A percentile compares a stretch with the other conserved stretches of the same genome.
Evolutionary conservation across 73 alveolate species (phyloP).

Genomic region (Tetrahymena thermophila): DNA sequence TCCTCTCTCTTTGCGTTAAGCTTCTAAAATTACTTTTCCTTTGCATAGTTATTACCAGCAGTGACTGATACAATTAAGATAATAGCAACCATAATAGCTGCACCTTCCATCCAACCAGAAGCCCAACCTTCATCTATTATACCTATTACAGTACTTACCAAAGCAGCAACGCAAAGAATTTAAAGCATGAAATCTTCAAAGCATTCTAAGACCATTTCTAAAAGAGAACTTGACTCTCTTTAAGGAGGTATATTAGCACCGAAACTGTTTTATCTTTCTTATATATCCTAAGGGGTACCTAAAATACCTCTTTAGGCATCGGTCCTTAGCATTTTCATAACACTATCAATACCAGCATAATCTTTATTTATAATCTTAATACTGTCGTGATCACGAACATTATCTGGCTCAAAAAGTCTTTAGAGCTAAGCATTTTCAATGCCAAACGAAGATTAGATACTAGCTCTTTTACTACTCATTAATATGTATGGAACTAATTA

Average conservation of each 20-base stretch:
- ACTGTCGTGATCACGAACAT: constrained; percentile 16
- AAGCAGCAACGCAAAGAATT: constrained; percentile 86
- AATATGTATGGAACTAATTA: neutral
- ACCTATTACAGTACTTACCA: constrained; percentile 87
- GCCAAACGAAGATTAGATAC: neutral
- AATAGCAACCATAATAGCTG: constrained; percentile 83
- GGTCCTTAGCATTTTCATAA: neutral
- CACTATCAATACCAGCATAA: neutral
- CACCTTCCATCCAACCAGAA: constrained; percentile 92
- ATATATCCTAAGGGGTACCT: neutral
- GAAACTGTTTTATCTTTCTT: neutral
- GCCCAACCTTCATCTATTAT: constrained; percentile 76
- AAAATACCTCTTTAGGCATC: neutral
- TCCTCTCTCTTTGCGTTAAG: constrained; percentile 46
- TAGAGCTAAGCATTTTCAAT: constrained; percentile 4
- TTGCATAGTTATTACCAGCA: constrained; percentile 81
- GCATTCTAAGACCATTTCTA: constrained; percentile 64
- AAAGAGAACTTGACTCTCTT: constrained; percentile 32
- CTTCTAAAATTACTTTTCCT: constrained; percentile 39
- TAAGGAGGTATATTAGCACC: constrained; percentile 37
- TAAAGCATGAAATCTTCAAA: constrained; percentile 90
- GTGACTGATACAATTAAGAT: constrained; percentile 82
- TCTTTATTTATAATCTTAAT: neutral
- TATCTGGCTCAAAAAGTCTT: constrained; percentile 4
- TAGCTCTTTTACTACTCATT: neutral